Percentiles rank a stretch among this genome's conserved stretches.
These are phyloP conservation scores for Trametes pubescens DNA, from an alignment of 1,284 basidiomycete species.

Conservation along the genomic window DNA sequence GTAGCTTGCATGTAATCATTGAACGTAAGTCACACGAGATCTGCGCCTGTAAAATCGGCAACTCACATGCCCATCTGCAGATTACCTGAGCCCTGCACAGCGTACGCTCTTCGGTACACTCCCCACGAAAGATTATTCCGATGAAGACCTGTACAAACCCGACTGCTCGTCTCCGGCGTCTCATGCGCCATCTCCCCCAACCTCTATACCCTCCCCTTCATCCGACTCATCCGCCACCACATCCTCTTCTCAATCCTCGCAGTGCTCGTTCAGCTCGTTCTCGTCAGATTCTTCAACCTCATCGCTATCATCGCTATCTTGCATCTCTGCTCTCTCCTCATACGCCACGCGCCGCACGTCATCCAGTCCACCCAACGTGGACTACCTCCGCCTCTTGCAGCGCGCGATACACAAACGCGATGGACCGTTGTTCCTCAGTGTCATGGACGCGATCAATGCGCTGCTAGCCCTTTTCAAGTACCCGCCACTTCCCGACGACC, in stretches of 20 bases:
- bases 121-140: slow-evolving; percentile 56
- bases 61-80: slow-evolving; percentile 46
- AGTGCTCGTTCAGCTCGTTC: background rate
- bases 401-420: slow-evolving; percentile 69
- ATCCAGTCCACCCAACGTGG: slow-evolving; percentile 42
- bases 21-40: slow-evolving; percentile 56
- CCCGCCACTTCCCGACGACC: slow-evolving; percentile 57
- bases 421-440: slow-evolving; percentile 72
- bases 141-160: slow-evolving; percentile 37
- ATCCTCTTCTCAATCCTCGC: slow-evolving; percentile 33
- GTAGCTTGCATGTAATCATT: slow-evolving; percentile 70
- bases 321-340: slow-evolving; percentile 46
- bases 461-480: slow-evolving; percentile 70
- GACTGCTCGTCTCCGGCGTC: slow-evolving; percentile 14
- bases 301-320: slow-evolving; percentile 37
- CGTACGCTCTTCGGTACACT: slow-evolving; percentile 70
- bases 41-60: slow-evolving; percentile 20
- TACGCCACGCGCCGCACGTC: slow-evolving; percentile 42
- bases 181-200: slow-evolving; percentile 42
- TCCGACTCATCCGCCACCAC: slow-evolving; percentile 43
- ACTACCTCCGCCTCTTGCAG: slow-evolving; percentile 65
- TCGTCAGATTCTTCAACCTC: slow-evolving; percentile 34
- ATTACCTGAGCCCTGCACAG: slow-evolving; percentile 71
- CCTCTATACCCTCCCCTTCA: slow-evolving; percentile 4
- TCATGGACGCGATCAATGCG: slow-evolving; percentile 64